phyloP scores from a whole-genome alignment of 352 stramenopile species.

The Globisporangium nodosum region DNA sequence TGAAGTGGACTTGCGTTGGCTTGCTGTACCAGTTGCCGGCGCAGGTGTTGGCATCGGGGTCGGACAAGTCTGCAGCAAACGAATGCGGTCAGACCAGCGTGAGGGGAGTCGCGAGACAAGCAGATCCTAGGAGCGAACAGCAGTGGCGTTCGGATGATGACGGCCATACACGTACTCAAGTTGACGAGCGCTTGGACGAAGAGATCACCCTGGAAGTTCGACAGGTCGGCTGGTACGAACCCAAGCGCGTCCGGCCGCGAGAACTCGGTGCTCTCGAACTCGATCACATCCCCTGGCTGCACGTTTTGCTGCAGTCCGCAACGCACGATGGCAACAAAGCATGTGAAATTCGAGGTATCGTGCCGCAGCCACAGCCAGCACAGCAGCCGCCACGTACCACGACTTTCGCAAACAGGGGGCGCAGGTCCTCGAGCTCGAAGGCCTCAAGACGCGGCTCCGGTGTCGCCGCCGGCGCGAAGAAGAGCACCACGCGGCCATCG shows the following conservation, averaged over 20 bases:
- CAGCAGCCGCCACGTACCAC: constrained; percentile 22
- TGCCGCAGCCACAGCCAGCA: no score
- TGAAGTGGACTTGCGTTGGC: constrained; percentile 35
- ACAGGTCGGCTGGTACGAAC: constrained; percentile 55
- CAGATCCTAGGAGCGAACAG: no score
- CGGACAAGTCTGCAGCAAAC: constrained; percentile 35
- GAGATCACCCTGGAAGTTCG: constrained; percentile 33
- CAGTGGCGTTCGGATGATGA: no score
- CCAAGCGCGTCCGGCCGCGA: constrained; percentile 47
- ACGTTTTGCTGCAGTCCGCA: constrained; percentile 27
- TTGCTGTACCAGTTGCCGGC: constrained; percentile 62
- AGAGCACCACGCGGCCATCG: constrained; percentile 52
- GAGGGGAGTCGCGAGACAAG: not conserved
- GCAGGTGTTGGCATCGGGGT: constrained; percentile 61
- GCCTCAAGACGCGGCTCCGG: constrained; percentile 50
- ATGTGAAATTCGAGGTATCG: not conserved
- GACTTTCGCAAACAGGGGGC: constrained; percentile 63
- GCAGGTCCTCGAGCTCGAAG: constrained; percentile 51
- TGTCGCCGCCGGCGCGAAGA: constrained; percentile 36
- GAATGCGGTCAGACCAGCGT: not conserved
- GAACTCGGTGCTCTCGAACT: constrained; percentile 63
- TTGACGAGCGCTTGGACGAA: constrained; percentile 66
- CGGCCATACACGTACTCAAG: constrained; percentile 28
- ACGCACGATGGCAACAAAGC: not conserved
- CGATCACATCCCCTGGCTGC: constrained; percentile 41